phyloP scores from a whole-genome alignment of 2,329 filamentous ascomycete species.

The Calonectria montana region DNA sequence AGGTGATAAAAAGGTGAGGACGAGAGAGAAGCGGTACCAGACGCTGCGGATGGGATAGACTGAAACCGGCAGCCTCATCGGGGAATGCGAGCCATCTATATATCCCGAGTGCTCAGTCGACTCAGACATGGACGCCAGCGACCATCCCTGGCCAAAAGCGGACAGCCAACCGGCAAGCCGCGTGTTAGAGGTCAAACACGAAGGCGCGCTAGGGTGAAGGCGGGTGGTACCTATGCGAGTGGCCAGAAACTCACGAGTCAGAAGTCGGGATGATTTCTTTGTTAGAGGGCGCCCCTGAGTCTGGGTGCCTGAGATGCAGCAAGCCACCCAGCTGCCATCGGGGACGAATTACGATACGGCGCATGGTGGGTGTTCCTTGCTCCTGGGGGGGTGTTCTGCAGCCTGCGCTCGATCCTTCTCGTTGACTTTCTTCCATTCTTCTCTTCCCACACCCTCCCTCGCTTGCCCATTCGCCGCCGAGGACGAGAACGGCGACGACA shows the following conservation, averaged over 20 bases:
- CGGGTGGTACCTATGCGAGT: not conserved
- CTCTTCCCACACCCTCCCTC: not conserved
- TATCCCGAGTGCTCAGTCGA: conserved; percentile 19
- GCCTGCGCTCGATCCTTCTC: not conserved
- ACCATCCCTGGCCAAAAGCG: not conserved
- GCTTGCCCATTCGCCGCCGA: not conserved
- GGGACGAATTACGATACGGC: not conserved
- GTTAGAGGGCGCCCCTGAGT: not conserved
- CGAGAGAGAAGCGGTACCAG: conserved; percentile 31
- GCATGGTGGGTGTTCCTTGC: not conserved
- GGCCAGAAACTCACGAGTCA: conserved; percentile 12
- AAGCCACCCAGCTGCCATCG: not conserved
- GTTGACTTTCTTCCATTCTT: not conserved
- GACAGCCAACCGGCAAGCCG: conserved; percentile 6
- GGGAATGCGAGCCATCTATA: conserved; percentile 42
- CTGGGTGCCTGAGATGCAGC: conserved; percentile 1
- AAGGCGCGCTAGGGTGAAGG: not conserved
- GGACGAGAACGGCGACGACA: not conserved
- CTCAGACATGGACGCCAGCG: not conserved
- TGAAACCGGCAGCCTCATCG: conserved; percentile 28
- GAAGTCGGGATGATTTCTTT: conserved; percentile 18
- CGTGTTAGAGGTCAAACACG: not conserved
- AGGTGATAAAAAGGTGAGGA: conserved; percentile 23
- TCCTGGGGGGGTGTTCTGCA: not conserved
- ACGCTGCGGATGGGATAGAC: conserved; percentile 35